Evolutionary conservation across 1,284 basidiomycete species (phyloP).

Genomic region (Gomphus sp.): DNA sequence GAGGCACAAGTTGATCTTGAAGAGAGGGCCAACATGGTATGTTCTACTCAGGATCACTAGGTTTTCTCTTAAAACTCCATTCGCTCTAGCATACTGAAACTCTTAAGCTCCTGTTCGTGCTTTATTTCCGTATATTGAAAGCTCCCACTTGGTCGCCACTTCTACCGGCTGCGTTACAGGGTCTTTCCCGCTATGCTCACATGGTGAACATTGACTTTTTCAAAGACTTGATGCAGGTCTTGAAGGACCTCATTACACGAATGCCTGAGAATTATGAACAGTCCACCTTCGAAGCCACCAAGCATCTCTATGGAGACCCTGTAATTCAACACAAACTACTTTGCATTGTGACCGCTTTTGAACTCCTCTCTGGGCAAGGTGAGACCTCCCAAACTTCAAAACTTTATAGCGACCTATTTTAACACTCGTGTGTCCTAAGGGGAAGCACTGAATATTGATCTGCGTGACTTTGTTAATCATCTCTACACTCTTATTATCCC

Average conservation of each 20-base stretch:
- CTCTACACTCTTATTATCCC: slow-evolving; percentile 65
- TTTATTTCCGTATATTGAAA: slow-evolving; percentile 97
- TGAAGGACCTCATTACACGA: slow-evolving; percentile 68
- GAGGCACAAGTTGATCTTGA: slow-evolving; percentile 92
- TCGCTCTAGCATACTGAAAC: slow-evolving; percentile 88
- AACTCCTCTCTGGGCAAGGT: slow-evolving; percentile 94
- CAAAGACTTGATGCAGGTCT: slow-evolving; percentile 84
- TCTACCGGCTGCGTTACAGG: slow-evolving; percentile 82
- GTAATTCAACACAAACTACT: slow-evolving; percentile 50
- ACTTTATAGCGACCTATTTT: neutral
- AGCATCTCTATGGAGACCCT: slow-evolving; percentile 31
- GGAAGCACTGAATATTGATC: slow-evolving; percentile 93
- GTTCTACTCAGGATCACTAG: slow-evolving; percentile 22
- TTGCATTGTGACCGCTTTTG: slow-evolving; percentile 93
- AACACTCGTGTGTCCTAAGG: slow-evolving; percentile 33
- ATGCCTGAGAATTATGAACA: slow-evolving; percentile 22
- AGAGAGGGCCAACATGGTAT: slow-evolving; percentile 74
- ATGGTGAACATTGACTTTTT: slow-evolving; percentile 99
- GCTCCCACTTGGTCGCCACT: slow-evolving; percentile 75
- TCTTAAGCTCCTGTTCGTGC: slow-evolving; percentile 92
- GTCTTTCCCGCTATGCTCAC: slow-evolving; percentile 90
- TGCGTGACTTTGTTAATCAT: slow-evolving; percentile 79
- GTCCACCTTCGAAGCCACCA: slow-evolving; percentile 11
- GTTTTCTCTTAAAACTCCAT: neutral
- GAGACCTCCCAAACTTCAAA: slow-evolving; percentile 16